phyloP scores from a whole-genome alignment of 2,329 filamentous ascomycete genomes.

The Colletotrichum melonis region DNA sequence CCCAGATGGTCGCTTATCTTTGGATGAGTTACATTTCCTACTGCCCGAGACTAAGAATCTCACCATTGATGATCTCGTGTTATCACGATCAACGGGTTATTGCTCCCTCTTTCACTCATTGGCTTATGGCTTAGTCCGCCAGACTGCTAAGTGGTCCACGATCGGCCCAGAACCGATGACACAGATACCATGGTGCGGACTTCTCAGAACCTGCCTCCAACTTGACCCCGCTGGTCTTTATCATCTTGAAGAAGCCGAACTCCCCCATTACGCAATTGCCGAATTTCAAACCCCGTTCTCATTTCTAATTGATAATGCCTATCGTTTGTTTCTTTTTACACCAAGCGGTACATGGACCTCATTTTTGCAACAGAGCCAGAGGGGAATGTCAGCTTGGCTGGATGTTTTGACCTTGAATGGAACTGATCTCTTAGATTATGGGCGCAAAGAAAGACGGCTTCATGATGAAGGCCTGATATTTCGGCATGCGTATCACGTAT shows the following conservation, averaged over 20 bases:
- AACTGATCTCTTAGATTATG: conserved; percentile 40
- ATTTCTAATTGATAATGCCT: no score
- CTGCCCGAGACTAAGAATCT: background rate
- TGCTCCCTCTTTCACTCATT: background rate
- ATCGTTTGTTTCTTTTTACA: no score
- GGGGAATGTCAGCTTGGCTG: background rate
- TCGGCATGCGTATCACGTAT: no score
- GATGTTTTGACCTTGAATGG: background rate
- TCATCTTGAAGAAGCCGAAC: background rate
- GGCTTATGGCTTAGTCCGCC: background rate
- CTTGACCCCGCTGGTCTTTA: background rate
- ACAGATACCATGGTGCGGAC: background rate
- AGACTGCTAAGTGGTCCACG: rapidly evolving
- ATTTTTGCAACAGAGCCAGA: no score
- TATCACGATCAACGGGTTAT: background rate
- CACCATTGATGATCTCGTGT: background rate
- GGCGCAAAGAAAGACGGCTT: conserved; percentile 29
- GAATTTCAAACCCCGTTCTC: no score
- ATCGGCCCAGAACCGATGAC: background rate
- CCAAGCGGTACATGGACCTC: no score
- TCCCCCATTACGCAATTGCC: no score
- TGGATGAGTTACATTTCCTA: background rate
- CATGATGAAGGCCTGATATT: background rate
- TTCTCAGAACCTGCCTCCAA: background rate
- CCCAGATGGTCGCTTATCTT: background rate